phyloP scores from a whole-genome alignment of 495 filamentous ascomycete species.

The Penicillium tannophilum region DNA sequence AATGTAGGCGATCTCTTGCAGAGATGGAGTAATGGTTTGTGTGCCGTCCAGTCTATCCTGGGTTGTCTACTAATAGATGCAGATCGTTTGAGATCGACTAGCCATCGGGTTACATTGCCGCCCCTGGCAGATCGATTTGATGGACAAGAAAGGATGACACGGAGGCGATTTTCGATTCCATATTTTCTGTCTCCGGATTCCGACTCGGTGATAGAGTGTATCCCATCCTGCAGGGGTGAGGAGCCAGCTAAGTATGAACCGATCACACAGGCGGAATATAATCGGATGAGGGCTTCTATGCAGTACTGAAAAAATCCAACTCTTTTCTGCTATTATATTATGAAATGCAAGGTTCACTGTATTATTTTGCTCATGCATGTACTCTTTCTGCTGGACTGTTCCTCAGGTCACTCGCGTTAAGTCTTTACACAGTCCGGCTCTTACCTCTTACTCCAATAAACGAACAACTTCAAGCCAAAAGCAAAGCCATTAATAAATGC shows the following conservation, averaged over 20 bases:
- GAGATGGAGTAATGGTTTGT: slow-evolving; percentile 62
- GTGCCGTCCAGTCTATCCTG: not conserved
- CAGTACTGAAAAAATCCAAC: slow-evolving; percentile 38
- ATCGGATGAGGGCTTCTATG: slow-evolving; percentile 53
- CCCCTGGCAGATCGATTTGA: slow-evolving; percentile 35
- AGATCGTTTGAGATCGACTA: slow-evolving; percentile 58
- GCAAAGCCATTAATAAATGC: no score
- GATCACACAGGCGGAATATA: slow-evolving; percentile 53
- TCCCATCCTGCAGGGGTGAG: slow-evolving; percentile 50
- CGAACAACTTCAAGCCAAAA: not conserved
- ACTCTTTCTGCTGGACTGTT: not conserved
- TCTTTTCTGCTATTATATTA: not conserved
- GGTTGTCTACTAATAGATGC: slow-evolving; percentile 4
- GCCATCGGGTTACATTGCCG: slow-evolving; percentile 56
- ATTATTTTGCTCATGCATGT: not conserved
- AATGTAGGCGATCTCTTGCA: slow-evolving; percentile 63
- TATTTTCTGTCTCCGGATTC: slow-evolving; percentile 62
- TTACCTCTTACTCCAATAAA: not conserved
- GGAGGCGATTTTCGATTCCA: slow-evolving; percentile 61
- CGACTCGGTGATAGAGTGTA: slow-evolving; percentile 56
- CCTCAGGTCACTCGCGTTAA: not conserved
- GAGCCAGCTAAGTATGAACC: slow-evolving; percentile 55
- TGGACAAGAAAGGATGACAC: slow-evolving; percentile 48
- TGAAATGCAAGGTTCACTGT: not conserved
- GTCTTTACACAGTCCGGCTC: not conserved